Evolutionary conservation across 2,329 filamentous ascomycete genomes (phyloP).

Genomic region (Pseudogymnoascus sp.): DNA sequence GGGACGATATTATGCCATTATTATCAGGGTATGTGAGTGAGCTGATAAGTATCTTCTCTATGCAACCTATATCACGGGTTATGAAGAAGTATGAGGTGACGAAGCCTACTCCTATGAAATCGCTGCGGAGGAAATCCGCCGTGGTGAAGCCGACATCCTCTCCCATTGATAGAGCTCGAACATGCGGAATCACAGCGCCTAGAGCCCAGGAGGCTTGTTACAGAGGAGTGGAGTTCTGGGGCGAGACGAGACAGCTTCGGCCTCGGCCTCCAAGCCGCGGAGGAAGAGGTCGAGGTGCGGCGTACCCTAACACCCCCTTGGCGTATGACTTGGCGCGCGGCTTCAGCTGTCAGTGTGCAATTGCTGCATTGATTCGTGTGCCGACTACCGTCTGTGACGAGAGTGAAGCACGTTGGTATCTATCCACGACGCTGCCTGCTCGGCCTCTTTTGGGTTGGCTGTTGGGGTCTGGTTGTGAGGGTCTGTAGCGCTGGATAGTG

Average conservation of each 20-base stretch:
- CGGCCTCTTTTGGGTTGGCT: neutral
- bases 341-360: neutral
- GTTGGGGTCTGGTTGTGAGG: neutral
- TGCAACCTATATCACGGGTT: neutral
- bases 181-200: conserved; percentile 1
- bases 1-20: neutral
- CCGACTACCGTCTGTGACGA: neutral
- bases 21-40: neutral
- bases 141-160: neutral
- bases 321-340: neutral
- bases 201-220: conserved; percentile 6
- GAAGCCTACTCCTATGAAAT: neutral
- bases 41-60: neutral
- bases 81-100: neutral
- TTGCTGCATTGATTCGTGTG: neutral
- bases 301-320: neutral
- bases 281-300: neutral
- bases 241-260: conserved; percentile 3
- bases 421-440: conserved; percentile 1
- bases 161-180: neutral
- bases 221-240: neutral
- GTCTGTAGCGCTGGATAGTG: neutral
- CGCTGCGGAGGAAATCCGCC: neutral
- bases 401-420: conserved; percentile 1
- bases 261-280: neutral